A percentile compares a stretch with the other conserved stretches of the same genome.
phyloP scores from a whole-genome alignment of 2,329 filamentous ascomycete species.

The Penicillium hesseltinei region DNA sequence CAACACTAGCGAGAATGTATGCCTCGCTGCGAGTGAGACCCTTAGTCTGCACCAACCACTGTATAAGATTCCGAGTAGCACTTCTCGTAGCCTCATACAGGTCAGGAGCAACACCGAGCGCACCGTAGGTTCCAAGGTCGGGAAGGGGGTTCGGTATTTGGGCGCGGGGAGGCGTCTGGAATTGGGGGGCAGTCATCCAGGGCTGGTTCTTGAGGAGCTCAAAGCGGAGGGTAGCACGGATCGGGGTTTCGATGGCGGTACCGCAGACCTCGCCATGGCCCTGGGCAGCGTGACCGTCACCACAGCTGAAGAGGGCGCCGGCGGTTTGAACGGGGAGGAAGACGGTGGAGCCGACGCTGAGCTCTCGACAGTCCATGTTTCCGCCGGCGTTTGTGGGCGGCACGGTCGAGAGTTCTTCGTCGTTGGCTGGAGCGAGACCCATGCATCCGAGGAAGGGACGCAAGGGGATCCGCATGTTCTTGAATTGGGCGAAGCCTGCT shows the following conservation, averaged over 20 bases:
- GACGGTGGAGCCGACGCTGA: slow-evolving; percentile 48
- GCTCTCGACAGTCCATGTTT: slow-evolving; percentile 56
- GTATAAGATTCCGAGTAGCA: slow-evolving; percentile 49
- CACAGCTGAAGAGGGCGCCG: slow-evolving; percentile 55
- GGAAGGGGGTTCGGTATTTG: slow-evolving; percentile 24
- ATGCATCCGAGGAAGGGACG: slow-evolving; percentile 55
- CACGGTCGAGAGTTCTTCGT: slow-evolving; percentile 50
- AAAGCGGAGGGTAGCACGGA: slow-evolving; percentile 51
- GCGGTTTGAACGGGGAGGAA: slow-evolving; percentile 52
- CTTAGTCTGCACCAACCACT: slow-evolving; percentile 51
- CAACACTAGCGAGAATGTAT: slow-evolving; percentile 55
- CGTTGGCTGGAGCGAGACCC: slow-evolving; percentile 49
- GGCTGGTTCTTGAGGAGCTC: slow-evolving; percentile 48
- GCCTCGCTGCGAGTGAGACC: slow-evolving; percentile 48
- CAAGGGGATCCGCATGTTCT: slow-evolving; percentile 50
- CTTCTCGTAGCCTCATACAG: slow-evolving; percentile 51
- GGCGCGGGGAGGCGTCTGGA: slow-evolving; percentile 38
- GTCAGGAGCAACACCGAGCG: slow-evolving; percentile 50
- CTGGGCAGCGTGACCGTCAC: slow-evolving; percentile 56
- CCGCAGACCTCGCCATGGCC: slow-evolving; percentile 57
- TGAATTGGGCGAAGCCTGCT: slow-evolving; percentile 47
- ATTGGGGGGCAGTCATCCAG: slow-evolving; percentile 52
- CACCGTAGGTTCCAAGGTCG: slow-evolving; percentile 47
- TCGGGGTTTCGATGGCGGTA: slow-evolving; percentile 56
- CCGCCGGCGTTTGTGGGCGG: slow-evolving; percentile 53